A percentile compares a stretch with the other conserved stretches of the same genome.
phyloP scores from a whole-genome alignment of 768 basidiomycete genomes.

The Inosperma sp. region DNA sequence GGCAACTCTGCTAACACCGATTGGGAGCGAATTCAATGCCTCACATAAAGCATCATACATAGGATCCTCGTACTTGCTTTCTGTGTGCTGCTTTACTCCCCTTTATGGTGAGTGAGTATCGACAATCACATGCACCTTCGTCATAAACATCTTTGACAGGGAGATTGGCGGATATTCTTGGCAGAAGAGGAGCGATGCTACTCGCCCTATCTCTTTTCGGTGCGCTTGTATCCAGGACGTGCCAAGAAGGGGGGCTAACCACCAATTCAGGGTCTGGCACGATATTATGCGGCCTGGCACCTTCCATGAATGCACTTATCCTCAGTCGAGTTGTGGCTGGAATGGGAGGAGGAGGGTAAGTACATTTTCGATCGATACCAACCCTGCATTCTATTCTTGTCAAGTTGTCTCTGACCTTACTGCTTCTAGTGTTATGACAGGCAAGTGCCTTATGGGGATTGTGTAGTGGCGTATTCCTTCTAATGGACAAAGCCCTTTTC shows the following conservation, averaged over 20 bases:
- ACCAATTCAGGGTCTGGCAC: conserved; percentile 73
- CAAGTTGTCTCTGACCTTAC: conserved; percentile 21
- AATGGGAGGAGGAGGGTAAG: conserved; percentile 88
- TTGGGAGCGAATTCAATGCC: conserved; percentile 80
- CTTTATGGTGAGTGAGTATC: conserved; percentile 58
- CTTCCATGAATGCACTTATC: conserved; percentile 80
- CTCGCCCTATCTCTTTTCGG: conserved; percentile 81
- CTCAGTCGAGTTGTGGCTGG: conserved; percentile 81
- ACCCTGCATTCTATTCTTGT: conserved; percentile 19
- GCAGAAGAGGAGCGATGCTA: conserved; percentile 83
- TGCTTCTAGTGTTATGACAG: conserved; percentile 72
- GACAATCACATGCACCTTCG: not conserved
- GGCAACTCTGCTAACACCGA: conserved; percentile 78
- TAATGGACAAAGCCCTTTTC: conserved; percentile 22
- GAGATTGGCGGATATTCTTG: conserved; percentile 78
- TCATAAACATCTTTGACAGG: conserved; percentile 40
- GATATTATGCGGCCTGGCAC: conserved; percentile 78
- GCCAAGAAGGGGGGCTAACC: conserved; percentile 10
- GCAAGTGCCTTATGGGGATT: conserved; percentile 35
- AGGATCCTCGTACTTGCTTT: conserved; percentile 82
- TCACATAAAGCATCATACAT: conserved; percentile 81
- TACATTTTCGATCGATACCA: conserved; percentile 21
- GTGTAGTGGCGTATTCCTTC: conserved; percentile 6
- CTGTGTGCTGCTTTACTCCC: conserved; percentile 88
- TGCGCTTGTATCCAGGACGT: conserved; percentile 25